These are phyloP conservation scores for Trametes meyenii DNA, from an alignment of 768 basidiomycete genomes.

Conservation along the genomic window DNA sequence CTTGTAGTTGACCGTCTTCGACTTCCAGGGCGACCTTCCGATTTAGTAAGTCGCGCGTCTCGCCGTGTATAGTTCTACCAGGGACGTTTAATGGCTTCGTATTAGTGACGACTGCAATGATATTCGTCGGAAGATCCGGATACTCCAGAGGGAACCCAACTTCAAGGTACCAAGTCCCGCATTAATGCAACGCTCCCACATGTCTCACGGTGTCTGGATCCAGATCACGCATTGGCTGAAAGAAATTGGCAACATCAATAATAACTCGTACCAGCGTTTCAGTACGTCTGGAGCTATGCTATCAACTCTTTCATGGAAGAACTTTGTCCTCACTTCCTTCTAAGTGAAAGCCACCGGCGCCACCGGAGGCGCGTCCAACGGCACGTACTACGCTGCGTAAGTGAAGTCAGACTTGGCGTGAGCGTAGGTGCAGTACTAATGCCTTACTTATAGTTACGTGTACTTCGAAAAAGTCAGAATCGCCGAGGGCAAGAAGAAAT, in stretches of 20 bases:
- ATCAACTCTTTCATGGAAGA: neutral
- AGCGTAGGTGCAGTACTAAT: neutral
- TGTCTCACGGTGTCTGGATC: neutral
- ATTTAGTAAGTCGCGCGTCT: conserved; percentile 33
- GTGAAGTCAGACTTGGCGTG: conserved; percentile 18
- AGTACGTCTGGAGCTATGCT: conserved; percentile 35
- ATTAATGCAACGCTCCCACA: neutral
- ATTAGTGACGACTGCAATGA: conserved; percentile 49
- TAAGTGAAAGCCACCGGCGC: conserved; percentile 47
- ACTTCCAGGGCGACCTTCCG: conserved; percentile 31
- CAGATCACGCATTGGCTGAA: conserved; percentile 49
- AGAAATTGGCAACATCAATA: conserved; percentile 50
- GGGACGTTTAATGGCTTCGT: neutral
- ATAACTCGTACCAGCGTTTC: conserved; percentile 48
- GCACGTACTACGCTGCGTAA: conserved; percentile 50
- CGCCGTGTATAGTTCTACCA: neutral
- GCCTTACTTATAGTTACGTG: conserved; percentile 38
- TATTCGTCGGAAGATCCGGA: conserved; percentile 47
- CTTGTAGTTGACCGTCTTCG: conserved; percentile 1
- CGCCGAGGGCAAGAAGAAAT: conserved; percentile 51
- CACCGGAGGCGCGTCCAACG: conserved; percentile 45
- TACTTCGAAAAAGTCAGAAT: conserved; percentile 54
- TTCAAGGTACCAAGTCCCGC: conserved; percentile 41
- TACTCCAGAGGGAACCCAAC: conserved; percentile 43
- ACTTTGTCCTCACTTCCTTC: neutral